A percentile compares a stretch with the other conserved stretches of the same genome.
Evolutionary conservation across 768 basidiomycete species (phyloP).

Genomic region (Symmetrospora coprosmae): DNA sequence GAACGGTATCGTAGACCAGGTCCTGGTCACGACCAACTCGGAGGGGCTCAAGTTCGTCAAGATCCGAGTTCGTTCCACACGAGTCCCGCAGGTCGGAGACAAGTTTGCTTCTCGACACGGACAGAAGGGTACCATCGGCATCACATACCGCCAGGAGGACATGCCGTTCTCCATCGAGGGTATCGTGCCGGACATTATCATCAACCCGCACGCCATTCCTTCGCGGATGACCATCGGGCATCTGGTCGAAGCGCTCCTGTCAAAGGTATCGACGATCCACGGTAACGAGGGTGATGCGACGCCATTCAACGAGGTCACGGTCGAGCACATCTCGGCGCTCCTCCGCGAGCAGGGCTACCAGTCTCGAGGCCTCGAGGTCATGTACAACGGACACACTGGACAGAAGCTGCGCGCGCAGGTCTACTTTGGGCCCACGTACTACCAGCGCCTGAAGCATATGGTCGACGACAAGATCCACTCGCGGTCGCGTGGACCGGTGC

Average conservation of each 20-base stretch:
- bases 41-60: slow-evolving; percentile 98
- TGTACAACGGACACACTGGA: slow-evolving; percentile 99
- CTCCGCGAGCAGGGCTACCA: slow-evolving; percentile 84
- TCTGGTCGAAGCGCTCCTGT: slow-evolving; percentile 92
- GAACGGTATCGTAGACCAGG: slow-evolving; percentile 93
- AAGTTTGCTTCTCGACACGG: slow-evolving; percentile 99
- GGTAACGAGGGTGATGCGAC: slow-evolving; percentile 98
- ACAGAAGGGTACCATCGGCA: slow-evolving; percentile 98
- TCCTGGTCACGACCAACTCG: slow-evolving; percentile 85
- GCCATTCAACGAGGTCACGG: slow-evolving; percentile 94
- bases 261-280: slow-evolving; percentile 87
- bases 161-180: slow-evolving; percentile 99
- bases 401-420: slow-evolving; percentile 93
- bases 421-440: slow-evolving; percentile 97
- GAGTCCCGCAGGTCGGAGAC: slow-evolving; percentile 95
- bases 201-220: slow-evolving; percentile 98
- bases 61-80: slow-evolving; percentile 84
- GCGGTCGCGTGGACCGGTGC: slow-evolving; percentile 87
- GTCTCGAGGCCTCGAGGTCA: slow-evolving; percentile 88
- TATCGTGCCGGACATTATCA: slow-evolving; percentile 90
- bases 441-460: slow-evolving; percentile 98
- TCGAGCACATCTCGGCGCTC: slow-evolving; percentile 90
- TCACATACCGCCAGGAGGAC: slow-evolving; percentile 98
- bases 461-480: slow-evolving; percentile 99
- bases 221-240: slow-evolving; percentile 99